Conservation (phyloP, 2,329 filamentous ascomycete genomes). For the Mariannaea elegans region DNA sequence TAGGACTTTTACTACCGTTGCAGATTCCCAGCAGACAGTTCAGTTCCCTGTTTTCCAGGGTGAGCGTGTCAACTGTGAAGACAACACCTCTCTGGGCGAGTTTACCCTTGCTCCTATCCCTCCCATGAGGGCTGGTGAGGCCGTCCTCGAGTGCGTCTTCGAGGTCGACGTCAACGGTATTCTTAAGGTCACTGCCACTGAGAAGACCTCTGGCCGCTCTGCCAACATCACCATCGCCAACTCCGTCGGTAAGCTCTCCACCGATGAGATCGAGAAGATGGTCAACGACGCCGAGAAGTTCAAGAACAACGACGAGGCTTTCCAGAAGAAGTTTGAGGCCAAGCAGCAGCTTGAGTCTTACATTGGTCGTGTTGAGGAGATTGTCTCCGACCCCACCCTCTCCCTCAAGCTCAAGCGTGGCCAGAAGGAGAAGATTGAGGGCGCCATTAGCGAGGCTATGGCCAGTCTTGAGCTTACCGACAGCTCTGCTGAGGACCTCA, state of each 20-base stretch:
- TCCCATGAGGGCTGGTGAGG: constrained; percentile 92
- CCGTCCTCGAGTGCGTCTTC: constrained; percentile 97
- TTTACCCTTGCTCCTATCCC: constrained; percentile 92
- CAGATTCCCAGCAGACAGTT: constrained; percentile 71
- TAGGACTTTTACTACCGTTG: constrained; percentile 85
- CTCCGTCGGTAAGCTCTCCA: constrained; percentile 98
- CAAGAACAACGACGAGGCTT: constrained; percentile 97
- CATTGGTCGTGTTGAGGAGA: constrained; percentile 98
- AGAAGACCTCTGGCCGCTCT: constrained; percentile 97
- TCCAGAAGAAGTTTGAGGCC: constrained; percentile 99
- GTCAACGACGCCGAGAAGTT: constrained; percentile 97
- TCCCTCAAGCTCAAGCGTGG: constrained; percentile 98
- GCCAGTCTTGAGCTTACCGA: constrained; percentile 96
- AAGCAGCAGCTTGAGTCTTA: constrained; percentile 99
- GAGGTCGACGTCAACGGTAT: constrained; percentile 99
- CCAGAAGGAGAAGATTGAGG: constrained; percentile 99
- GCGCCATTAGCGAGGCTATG: constrained; percentile 96
- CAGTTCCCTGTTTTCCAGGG: constrained; percentile 75
- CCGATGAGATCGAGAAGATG: constrained; percentile 96
- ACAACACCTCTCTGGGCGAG: constrained; percentile 97
- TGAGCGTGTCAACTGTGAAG: constrained; percentile 97
- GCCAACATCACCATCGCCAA: constrained; percentile 99
- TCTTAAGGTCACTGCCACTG: constrained; percentile 97
- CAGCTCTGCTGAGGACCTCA: constrained; percentile 88
- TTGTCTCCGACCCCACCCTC: constrained; percentile 94